Conservation (phyloP, 1,139 yeast species). For the Candida sp. region DNA sequence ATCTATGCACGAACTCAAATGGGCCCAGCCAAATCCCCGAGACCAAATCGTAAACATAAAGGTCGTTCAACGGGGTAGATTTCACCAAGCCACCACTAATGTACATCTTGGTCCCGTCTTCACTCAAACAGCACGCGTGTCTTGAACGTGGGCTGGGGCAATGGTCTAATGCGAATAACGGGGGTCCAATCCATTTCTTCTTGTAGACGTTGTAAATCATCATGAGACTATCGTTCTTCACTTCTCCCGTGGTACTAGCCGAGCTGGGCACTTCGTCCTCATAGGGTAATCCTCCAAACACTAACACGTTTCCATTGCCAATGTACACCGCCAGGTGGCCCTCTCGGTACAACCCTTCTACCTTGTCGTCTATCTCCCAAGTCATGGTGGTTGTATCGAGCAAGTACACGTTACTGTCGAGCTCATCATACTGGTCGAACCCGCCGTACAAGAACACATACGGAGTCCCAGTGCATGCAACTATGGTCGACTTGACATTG, state of each 20-base stretch:
- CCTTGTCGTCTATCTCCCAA: slow-evolving; percentile 47
- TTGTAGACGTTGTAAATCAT: slow-evolving; percentile 38
- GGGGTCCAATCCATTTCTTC: slow-evolving; percentile 40
- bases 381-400: slow-evolving; percentile 40
- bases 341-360: slow-evolving; percentile 39
- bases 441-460: slow-evolving; percentile 57
- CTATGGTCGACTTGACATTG: slow-evolving; percentile 48
- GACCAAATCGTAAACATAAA: slow-evolving; percentile 51
- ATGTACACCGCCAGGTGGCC: slow-evolving; percentile 61
- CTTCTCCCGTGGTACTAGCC: background rate
- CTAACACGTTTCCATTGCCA: slow-evolving; percentile 47
- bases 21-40: slow-evolving; percentile 55
- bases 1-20: slow-evolving; percentile 51
- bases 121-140: slow-evolving; percentile 61
- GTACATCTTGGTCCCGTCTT: slow-evolving; percentile 50
- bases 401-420: slow-evolving; percentile 54
- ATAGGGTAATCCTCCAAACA: slow-evolving; percentile 60
- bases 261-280: slow-evolving; percentile 37
- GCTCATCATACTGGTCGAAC: slow-evolving; percentile 50
- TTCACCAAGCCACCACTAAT: slow-evolving; percentile 58
- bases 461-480: slow-evolving; percentile 43
- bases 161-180: slow-evolving; percentile 28
- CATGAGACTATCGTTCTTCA: slow-evolving; percentile 29
- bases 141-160: slow-evolving; percentile 49
- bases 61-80: slow-evolving; percentile 44